Base-by-base conservation (phyloP, 108 stramenopile genomes). In the Conticribra weissflogii region DNA sequence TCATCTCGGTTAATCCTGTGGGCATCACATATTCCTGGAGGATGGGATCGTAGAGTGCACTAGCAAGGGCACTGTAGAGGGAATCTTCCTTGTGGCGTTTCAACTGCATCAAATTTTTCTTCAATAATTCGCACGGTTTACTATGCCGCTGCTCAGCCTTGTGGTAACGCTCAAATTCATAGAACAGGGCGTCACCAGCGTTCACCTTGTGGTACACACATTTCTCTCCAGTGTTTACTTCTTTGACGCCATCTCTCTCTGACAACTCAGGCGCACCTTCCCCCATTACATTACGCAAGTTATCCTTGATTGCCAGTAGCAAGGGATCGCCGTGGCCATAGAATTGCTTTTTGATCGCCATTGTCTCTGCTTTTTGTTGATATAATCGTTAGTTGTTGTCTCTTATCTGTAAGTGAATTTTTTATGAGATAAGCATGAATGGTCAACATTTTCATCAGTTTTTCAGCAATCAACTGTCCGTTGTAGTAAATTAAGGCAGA, bases 131-230 rank as follows among this genome's bases (percentile, higher is more conserved):
- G n/a, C n/a, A n/a, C n/a, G n/a, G n/a, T n/a, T n/a, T n/a, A 53
- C 27, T 27, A 52, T 50, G 44, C 59, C 65, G 63, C 25, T 47
- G 51, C 17, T 56, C 44, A 29, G 54, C 54, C 49, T 74, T 56
- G 30, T 74, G 72, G 49, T 53, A 74, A 2, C 63, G 24, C 36
- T 59, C 49, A 18, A 49, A 31, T 21, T 56, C 72, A 27, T 51
- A 51, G 12, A 74, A 74, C 18, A 74, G 64, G 41, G 63, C 57
- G 25, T 74, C 72, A 18, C 63, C n/a, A n/a, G n/a, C n/a, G n/a
- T n/a, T n/a, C n/a, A n/a, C n/a, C n/a, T n/a, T n/a, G n/a, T n/a
- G n/a, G n/a, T n/a, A n/a, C n/a, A n/a, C n/a, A n/a, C n/a, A n/a
- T n/a, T n/a, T n/a, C n/a, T n/a, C n/a, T n/a, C n/a, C n/a, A n/a